These are phyloP conservation scores for Mariannaea sp. DNA, from an alignment of 2,329 filamentous ascomycete species.

Conservation along the genomic window DNA sequence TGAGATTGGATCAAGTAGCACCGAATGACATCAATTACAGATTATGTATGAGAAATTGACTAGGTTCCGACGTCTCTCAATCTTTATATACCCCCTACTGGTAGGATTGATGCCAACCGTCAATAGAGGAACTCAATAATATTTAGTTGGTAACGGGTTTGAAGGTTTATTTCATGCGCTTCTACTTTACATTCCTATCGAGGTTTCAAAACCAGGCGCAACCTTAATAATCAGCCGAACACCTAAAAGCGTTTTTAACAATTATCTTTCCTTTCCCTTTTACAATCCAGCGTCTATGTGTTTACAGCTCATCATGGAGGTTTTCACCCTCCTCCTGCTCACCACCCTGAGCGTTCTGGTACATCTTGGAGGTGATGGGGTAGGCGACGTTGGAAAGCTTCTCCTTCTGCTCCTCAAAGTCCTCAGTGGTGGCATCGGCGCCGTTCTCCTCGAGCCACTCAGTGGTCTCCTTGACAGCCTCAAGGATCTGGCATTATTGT, in stretches of 20 bases:
- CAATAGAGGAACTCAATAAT: no score
- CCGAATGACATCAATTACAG: no score
- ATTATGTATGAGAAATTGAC: no score
- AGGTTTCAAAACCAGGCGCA: conserved; percentile 29
- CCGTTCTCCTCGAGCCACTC: conserved; percentile 98
- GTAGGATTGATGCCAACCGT: no score
- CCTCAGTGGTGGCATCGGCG: conserved; percentile 81
- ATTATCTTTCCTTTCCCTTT: conserved; percentile 38
- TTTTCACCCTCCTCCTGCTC: conserved; percentile 72
- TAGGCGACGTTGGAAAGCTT: conserved; percentile 96
- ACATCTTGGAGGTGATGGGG: conserved; percentile 98
- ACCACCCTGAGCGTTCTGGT: conserved; percentile 68
- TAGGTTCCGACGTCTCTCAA: no score
- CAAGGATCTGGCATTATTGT: conserved; percentile 68
- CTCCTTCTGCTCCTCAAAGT: conserved; percentile 99
- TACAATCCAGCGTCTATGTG: conserved; percentile 40
- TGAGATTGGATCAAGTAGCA: background rate
- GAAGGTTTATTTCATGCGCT: conserved; percentile 34
- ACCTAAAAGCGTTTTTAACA: conserved; percentile 30
- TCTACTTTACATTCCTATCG: conserved; percentile 41
- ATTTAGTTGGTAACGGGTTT: background rate
- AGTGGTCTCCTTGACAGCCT: conserved; percentile 94
- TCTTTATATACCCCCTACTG: no score
- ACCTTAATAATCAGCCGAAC: conserved; percentile 36
- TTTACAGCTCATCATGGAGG: conserved; percentile 80